Conservation (phyloP, 1,284 basidiomycete species). For the Vanrija sp. region DNA sequence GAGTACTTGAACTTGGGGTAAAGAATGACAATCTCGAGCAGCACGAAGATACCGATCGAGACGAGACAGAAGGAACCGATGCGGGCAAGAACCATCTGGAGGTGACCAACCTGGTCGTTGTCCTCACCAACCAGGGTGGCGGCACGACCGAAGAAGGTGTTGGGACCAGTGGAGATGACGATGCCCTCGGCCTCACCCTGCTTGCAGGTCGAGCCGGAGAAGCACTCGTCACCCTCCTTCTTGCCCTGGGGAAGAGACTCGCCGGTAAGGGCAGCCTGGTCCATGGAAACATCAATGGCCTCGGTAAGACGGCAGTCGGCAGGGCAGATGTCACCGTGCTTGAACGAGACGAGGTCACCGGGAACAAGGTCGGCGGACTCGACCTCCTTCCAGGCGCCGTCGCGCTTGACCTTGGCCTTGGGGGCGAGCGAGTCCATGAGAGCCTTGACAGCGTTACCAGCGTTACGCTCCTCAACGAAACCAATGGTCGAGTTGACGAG, state of each 20-base stretch:
- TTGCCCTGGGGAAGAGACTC: constrained; percentile 90
- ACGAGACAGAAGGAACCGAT: constrained; percentile 94
- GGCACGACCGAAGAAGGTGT: constrained; percentile 94
- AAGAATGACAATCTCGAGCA: constrained; percentile 82
- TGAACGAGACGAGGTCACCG: constrained; percentile 92
- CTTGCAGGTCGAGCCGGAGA: constrained; percentile 96
- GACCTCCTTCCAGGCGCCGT: constrained; percentile 77
- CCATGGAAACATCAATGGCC: constrained; percentile 91
- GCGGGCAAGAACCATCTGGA: constrained; percentile 95
- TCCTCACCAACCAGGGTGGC: constrained; percentile 93
- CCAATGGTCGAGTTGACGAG: constrained; percentile 95
- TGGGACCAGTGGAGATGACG: constrained; percentile 91
- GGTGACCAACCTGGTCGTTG: constrained; percentile 92
- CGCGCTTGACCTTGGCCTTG: constrained; percentile 88
- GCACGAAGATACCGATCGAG: constrained; percentile 86
- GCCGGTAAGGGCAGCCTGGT: constrained; percentile 93
- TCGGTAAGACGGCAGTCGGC: constrained; percentile 93
- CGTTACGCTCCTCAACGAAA: constrained; percentile 96
- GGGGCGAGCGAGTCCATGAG: constrained; percentile 99
- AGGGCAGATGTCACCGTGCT: constrained; percentile 95
- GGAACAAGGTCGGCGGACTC: constrained; percentile 84
- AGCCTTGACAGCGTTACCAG: constrained; percentile 97
- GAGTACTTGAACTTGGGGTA: constrained; percentile 81
- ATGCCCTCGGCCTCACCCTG: constrained; percentile 96
- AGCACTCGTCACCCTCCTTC: constrained; percentile 90